Conservation (phyloP, 2,329 filamentous ascomycete genomes). For the Cryphonectria parasitica region DNA sequence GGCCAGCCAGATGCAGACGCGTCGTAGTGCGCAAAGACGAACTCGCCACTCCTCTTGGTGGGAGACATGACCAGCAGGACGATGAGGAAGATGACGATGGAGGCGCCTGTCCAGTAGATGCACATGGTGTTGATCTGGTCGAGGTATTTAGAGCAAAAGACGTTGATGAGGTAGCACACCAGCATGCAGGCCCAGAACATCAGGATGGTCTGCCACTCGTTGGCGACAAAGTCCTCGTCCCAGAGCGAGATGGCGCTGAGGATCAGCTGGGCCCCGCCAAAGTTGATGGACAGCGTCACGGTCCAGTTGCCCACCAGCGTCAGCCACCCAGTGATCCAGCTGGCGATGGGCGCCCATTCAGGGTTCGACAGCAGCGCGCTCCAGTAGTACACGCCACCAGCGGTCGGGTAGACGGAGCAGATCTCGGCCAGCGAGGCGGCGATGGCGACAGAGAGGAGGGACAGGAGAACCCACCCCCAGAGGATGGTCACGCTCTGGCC, state of each 20-base stretch:
- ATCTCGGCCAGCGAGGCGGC: conserved; percentile 71
- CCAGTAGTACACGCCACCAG: conserved; percentile 73
- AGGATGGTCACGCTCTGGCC: conserved; percentile 71
- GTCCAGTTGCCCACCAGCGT: conserved; percentile 78
- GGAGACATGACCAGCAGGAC: conserved; percentile 65
- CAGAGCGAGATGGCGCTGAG: conserved; percentile 70
- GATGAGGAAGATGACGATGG: conserved; percentile 55
- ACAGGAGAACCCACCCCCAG: conserved; percentile 71
- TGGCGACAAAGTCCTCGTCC: conserved; percentile 70
- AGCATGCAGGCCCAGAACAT: conserved; percentile 74
- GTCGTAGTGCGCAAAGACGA: conserved; percentile 72
- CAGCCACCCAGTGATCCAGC: conserved; percentile 73
- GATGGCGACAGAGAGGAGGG: conserved; percentile 65
- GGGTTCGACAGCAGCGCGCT: conserved; percentile 69
- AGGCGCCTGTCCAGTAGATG: conserved; percentile 71
- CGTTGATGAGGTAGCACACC: conserved; percentile 66
- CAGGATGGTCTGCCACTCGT: conserved; percentile 70
- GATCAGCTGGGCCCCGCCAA: conserved; percentile 68
- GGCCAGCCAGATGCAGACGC: conserved; percentile 68
- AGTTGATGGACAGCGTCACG: conserved; percentile 66
- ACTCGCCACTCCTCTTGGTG: conserved; percentile 59
- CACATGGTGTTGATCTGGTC: conserved; percentile 74
- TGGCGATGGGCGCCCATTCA: conserved; percentile 68
- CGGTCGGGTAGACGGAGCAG: conserved; percentile 69
- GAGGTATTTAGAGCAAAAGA: conserved; percentile 62